Percentiles rank a stretch among this genome's conserved stretches.
Evolutionary conservation across 1,284 basidiomycete species (phyloP).

Genomic region (Flammula alnicola): DNA sequence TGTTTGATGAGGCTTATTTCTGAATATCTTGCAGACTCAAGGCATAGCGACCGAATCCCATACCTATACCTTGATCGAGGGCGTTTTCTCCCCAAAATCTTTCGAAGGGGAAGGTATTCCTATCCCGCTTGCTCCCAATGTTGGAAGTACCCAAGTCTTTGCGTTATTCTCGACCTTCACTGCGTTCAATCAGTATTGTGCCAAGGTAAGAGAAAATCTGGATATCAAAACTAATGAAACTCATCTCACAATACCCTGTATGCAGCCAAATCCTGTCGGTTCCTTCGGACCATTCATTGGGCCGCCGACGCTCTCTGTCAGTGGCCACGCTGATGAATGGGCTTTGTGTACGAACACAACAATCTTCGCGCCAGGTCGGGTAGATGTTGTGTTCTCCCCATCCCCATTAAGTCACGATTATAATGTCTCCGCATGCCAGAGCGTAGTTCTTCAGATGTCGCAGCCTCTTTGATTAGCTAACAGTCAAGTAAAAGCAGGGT

Average conservation of each 20-base stretch:
- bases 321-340: slow-evolving; percentile 27
- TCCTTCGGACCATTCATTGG: slow-evolving; percentile 28
- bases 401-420: slow-evolving; percentile 8
- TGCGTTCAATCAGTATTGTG: slow-evolving; percentile 19
- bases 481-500: too few species aligned
- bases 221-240: neutral
- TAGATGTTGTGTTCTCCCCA: slow-evolving; percentile 19
- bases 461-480: too few species aligned
- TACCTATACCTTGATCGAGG: slow-evolving; percentile 14
- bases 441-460: slow-evolving; percentile 5
- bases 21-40: too few species aligned
- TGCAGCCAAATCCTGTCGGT: slow-evolving; percentile 27
- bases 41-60: too few species aligned
- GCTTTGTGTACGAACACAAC: slow-evolving; percentile 27
- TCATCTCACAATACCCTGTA: neutral
- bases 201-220: slow-evolving; percentile 9
- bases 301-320: slow-evolving; percentile 25
- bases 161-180: slow-evolving; percentile 4
- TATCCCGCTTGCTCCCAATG: slow-evolving; percentile 12
- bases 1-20: too few species aligned
- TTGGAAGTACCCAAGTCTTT: slow-evolving; percentile 23
- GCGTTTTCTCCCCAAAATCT: slow-evolving; percentile 10
- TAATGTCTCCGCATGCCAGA: slow-evolving; percentile 5
- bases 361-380: slow-evolving; percentile 2
- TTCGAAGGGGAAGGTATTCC: slow-evolving; percentile 9